Base-by-base conservation (phyloP, 306 rosid species). In the Rosa lucieae region DNA sequence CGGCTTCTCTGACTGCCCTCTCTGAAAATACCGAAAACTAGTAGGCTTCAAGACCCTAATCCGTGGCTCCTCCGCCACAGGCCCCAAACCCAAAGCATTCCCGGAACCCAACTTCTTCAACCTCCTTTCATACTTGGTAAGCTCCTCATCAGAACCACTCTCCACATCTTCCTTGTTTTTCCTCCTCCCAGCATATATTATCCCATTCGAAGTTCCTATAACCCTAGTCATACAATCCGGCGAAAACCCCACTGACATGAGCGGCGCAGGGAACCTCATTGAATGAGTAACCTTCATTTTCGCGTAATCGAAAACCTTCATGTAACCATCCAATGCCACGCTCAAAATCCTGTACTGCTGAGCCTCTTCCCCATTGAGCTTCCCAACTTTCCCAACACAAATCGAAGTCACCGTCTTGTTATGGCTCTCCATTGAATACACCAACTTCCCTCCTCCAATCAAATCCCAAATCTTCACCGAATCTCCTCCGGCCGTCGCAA, bases 381-480 rank as follows among this genome's bases (percentile, higher is more conserved):
- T 86, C 79, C 89, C 89, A 23, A 86, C 79, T 67, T 49, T 80
- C 11, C 90, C 97, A 13, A 93, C 81, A 62, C 97, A 91, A 15
- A 96, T 52, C 1, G 96, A 90, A 2, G 98, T 91, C 6, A 96
- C 98, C 0, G 98, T 96, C 89, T 91, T 96, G 77, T 90, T 96
- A 59, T 96, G 99, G 78, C 94, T 90, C 85, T 93, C 98, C 97
- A 96, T 91, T 0, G 98, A 89, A 62, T 62, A 83, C 49, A 91
- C 52, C 77, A 95, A 74, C 68, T 79, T 92, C 87, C 98, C 98
- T n/a, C 99, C 99, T 0, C 94, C 96, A 29, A 92, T 81, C 75
- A 95, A 7, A 68, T 96, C 99, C 99, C 98, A 96, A 18, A 93
- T 67, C 90, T 93, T 93, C n/a, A 93, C 94, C 0, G 94, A 84